These are phyloP conservation scores for Pyrenochaeta sp. DNA, from an alignment of 2,329 filamentous ascomycete species.

Conservation along the genomic window DNA sequence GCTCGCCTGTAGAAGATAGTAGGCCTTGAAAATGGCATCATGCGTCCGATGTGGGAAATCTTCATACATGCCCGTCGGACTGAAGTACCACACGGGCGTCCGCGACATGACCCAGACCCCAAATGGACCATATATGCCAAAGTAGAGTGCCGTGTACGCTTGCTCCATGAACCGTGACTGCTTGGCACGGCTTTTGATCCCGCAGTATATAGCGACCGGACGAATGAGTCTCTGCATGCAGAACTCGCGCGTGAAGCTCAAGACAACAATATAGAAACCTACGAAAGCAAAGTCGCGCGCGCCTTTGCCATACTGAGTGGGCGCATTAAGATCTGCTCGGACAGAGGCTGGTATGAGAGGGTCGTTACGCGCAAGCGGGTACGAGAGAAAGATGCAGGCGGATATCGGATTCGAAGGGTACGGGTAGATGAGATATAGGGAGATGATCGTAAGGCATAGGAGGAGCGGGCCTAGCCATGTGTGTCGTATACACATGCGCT, in stretches of 20 bases:
- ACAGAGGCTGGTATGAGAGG: constrained; percentile 29
- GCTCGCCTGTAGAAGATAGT: constrained; percentile 91
- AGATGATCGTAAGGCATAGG: constrained; percentile 69
- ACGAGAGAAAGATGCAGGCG: constrained; percentile 88
- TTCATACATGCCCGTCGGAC: constrained; percentile 89
- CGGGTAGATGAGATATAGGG: constrained; percentile 78
- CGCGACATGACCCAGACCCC: constrained; percentile 90
- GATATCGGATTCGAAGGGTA: constrained; percentile 79
- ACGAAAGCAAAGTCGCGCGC: constrained; percentile 86
- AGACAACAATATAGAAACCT: constrained; percentile 84
- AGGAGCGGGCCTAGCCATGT: constrained; percentile 75
- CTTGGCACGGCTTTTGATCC: constrained; percentile 77
- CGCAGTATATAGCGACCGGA: constrained; percentile 74
- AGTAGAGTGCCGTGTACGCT: constrained; percentile 92
- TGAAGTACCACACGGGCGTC: constrained; percentile 96
- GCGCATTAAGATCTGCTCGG: constrained; percentile 50
- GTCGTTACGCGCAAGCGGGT: constrained; percentile 69
- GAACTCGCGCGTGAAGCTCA: constrained; percentile 94
- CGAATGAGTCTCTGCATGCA: constrained; percentile 90
- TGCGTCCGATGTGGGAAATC: constrained; percentile 84
- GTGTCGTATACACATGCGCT: constrained; percentile 59
- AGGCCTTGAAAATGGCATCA: constrained; percentile 86
- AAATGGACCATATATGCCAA: constrained; percentile 79
- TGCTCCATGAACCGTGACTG: constrained; percentile 96
- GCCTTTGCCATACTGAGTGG: constrained; percentile 85